Conservation (phyloP, 768 basidiomycete genomes). For the Nevesoporus exiguus region DNA sequence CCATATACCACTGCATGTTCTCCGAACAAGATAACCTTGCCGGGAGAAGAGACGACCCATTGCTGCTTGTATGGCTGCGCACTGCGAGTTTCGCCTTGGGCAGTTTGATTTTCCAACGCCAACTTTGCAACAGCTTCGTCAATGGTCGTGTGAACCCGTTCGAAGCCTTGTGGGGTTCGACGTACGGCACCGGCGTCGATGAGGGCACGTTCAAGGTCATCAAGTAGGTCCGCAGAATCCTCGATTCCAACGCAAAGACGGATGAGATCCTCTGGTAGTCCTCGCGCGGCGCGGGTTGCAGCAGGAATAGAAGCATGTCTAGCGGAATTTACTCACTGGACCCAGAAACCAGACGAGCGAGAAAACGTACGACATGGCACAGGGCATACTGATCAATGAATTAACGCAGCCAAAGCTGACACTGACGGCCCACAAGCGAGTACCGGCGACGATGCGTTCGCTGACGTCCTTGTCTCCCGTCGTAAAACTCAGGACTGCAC, state of each 20-base stretch:
- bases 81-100: slow-evolving; percentile 3
- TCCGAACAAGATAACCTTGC: slow-evolving; percentile 96
- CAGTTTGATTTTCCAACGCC: slow-evolving; percentile 34
- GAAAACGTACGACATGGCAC: slow-evolving; percentile 93
- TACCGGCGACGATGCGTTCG: slow-evolving; percentile 89
- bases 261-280: slow-evolving; percentile 97
- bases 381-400: slow-evolving; percentile 98
- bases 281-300: slow-evolving; percentile 90
- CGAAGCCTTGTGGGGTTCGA: slow-evolving; percentile 40
- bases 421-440: slow-evolving; percentile 94
- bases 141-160: slow-evolving; percentile 47
- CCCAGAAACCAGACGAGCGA: neutral
- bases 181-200: slow-evolving; percentile 88
- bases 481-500: slow-evolving; percentile 92
- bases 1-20: slow-evolving; percentile 99
- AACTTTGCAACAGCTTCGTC: slow-evolving; percentile 69
- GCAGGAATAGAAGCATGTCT: slow-evolving; percentile 97
- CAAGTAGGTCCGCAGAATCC: slow-evolving; percentile 87
- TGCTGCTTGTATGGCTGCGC: slow-evolving; percentile 40
- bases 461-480: slow-evolving; percentile 89
- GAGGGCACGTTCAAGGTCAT: slow-evolving; percentile 92
- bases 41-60: slow-evolving; percentile 93
- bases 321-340: neutral
- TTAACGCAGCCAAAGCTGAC: slow-evolving; percentile 99
- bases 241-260: slow-evolving; percentile 98